These are phyloP conservation scores for Candida bentonensis DNA, from an alignment of 805 yeast genomes.

Conservation along the genomic window DNA sequence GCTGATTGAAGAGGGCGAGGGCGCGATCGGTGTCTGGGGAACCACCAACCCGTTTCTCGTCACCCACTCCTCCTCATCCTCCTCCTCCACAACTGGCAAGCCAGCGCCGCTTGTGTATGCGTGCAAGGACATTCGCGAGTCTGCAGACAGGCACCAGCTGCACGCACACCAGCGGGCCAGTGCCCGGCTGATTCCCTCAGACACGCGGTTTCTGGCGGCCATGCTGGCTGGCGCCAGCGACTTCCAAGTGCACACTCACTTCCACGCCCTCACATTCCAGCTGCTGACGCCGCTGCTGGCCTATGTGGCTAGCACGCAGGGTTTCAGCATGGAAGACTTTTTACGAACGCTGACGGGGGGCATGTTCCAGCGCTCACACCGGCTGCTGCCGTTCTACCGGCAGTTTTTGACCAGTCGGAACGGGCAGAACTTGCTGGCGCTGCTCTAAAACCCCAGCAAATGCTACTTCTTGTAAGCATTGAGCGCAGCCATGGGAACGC, in stretches of 20 bases:
- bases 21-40: conserved; percentile 9
- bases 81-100: background rate
- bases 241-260: conserved; percentile 9
- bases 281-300: conserved; percentile 10
- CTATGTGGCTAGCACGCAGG: conserved; percentile 5
- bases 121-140: background rate
- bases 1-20: conserved; percentile 2
- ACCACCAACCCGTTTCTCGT: conserved; percentile 15
- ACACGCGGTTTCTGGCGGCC: conserved; percentile 5
- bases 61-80: background rate
- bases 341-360: conserved; percentile 4
- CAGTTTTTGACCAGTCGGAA: conserved; percentile 4
- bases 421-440: conserved; percentile 23
- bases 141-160: background rate
- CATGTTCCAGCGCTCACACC: background rate
- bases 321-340: conserved; percentile 7
- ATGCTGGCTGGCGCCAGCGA: conserved; percentile 4
- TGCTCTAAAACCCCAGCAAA: background rate
- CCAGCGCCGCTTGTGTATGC: background rate
- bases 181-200: background rate
- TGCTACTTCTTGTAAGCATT: background rate
- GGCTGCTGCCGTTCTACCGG: conserved; percentile 6
- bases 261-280: conserved; percentile 10
- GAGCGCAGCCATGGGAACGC: background rate
- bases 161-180: background rate